Percentiles rank a stretch among this genome's conserved stretches.
Conservation (phyloP, 2,329 filamentous ascomycete genomes). For the Nothophoma quercina region DNA sequence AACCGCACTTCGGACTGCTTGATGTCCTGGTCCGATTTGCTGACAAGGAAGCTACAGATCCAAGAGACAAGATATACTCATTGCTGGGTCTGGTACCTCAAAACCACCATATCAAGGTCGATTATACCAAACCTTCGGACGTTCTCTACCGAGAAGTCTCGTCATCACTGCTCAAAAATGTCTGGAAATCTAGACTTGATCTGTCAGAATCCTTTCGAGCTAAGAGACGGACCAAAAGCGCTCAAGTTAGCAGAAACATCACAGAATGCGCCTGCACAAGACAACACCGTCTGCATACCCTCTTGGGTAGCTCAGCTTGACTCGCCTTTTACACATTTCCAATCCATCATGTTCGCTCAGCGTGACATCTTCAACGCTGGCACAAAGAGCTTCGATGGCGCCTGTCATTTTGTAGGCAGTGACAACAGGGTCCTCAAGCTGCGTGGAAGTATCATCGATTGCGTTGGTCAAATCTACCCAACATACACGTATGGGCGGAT, state of each 20-base stretch:
- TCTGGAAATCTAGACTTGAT: neutral
- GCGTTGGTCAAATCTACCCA: no score
- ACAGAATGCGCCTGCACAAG: no score
- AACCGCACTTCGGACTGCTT: neutral
- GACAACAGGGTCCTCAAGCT: no score
- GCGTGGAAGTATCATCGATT: no score
- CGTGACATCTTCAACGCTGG: neutral
- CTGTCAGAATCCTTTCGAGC: neutral
- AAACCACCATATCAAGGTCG: neutral
- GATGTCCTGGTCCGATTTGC: neutral
- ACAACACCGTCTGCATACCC: no score
- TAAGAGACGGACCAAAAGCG: no score
- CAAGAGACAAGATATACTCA: neutral
- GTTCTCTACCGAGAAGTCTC: neutral
- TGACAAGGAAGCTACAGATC: neutral
- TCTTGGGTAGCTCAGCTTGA: neutral
- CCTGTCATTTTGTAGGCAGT: no score
- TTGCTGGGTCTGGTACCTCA: neutral
- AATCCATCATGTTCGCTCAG: neutral
- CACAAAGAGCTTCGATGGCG: no score
- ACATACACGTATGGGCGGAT: no score
- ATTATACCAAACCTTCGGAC: neutral
- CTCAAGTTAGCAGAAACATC: no score
- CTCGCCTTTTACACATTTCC: no score
- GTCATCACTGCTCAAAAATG: neutral